These are phyloP conservation scores for Thoreauomyces humboldtii DNA, from an alignment of 192 early-diverging fungal species.

Conservation along the genomic window DNA sequence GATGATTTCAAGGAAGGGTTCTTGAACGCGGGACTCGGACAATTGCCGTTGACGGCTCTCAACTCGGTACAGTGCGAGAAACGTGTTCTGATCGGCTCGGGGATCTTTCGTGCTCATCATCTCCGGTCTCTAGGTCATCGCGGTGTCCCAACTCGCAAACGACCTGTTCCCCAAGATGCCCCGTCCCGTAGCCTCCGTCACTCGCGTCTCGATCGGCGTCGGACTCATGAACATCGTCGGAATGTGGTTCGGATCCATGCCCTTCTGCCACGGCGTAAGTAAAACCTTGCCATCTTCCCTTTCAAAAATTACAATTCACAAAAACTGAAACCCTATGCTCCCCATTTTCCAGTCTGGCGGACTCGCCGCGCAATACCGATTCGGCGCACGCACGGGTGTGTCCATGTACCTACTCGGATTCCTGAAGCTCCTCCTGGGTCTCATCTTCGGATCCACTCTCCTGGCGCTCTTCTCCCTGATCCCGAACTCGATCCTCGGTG, in stretches of 20 bases:
- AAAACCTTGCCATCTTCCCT: slow-evolving; percentile 13
- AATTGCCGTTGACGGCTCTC: slow-evolving; percentile 80
- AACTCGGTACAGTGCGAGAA: no score
- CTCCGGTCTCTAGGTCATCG: slow-evolving; percentile 53
- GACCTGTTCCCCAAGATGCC: slow-evolving; percentile 70
- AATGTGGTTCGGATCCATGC: slow-evolving; percentile 77
- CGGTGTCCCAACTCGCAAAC: slow-evolving; percentile 68
- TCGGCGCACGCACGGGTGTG: slow-evolving; percentile 81
- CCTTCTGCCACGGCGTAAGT: slow-evolving; percentile 72
- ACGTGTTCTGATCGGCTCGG: slow-evolving; percentile 29
- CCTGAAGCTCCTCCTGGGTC: slow-evolving; percentile 73
- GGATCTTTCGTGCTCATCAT: background rate
- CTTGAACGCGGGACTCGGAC: slow-evolving; percentile 76
- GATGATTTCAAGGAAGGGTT: slow-evolving; percentile 72
- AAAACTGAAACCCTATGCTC: slow-evolving; percentile 49
- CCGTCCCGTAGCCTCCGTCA: slow-evolving; percentile 27
- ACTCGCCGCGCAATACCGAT: slow-evolving; percentile 91
- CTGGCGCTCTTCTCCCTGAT: slow-evolving; percentile 67
- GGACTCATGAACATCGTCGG: slow-evolving; percentile 79
- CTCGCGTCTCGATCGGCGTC: slow-evolving; percentile 56
- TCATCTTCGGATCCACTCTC: slow-evolving; percentile 82
- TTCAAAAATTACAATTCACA: background rate
- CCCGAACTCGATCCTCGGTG: slow-evolving; percentile 76
- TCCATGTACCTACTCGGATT: slow-evolving; percentile 75
- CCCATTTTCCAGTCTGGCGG: no score